Percentiles rank a stretch among this genome's conserved stretches.
Evolutionary conservation across 345 rosid genomes (phyloP).

Genomic region (Eucalyptus sideroxylon): DNA sequence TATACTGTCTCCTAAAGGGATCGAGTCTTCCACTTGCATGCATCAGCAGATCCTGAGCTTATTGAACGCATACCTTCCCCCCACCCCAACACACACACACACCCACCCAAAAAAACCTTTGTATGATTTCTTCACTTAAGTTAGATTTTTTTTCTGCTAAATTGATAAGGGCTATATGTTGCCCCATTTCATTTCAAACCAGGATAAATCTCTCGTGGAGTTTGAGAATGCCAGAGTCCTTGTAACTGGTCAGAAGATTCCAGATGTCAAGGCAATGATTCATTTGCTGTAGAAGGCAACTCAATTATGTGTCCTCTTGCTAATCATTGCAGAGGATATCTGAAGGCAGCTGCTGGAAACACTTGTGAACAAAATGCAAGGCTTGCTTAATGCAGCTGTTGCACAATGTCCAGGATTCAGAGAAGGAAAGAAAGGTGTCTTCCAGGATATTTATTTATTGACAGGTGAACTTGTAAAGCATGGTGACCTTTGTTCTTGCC

Average conservation of each 20-base stretch:
- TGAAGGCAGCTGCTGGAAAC: slow-evolving; percentile 57
- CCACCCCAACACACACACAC: too few relatives aligned
- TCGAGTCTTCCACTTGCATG: neutral
- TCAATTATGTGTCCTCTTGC: slow-evolving; percentile 60
- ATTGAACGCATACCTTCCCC: neutral
- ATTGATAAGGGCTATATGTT: slow-evolving; percentile 84
- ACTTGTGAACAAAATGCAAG: neutral
- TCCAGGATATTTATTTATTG: slow-evolving; percentile 81
- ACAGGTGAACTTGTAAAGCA: slow-evolving; percentile 32
- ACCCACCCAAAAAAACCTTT: too few relatives aligned
- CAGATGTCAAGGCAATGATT: slow-evolving; percentile 29
- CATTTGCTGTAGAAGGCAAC: slow-evolving; percentile 68
- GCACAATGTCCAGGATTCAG: slow-evolving; percentile 36
- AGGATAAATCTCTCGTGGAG: slow-evolving; percentile 51
- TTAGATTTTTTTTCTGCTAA: slow-evolving; percentile 9
- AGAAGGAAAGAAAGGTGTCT: slow-evolving; percentile 65
- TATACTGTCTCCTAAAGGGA: neutral
- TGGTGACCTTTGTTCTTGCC: neutral
- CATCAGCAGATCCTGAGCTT: neutral
- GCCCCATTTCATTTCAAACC: slow-evolving; percentile 75
- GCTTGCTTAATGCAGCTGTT: neutral
- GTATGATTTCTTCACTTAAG: too few relatives aligned
- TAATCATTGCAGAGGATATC: slow-evolving; percentile 72
- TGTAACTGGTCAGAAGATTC: slow-evolving; percentile 64
- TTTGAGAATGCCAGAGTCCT: slow-evolving; percentile 71